Conservation (phyloP, 176 grass and related monocot species). For the Bromus sterilis region DNA sequence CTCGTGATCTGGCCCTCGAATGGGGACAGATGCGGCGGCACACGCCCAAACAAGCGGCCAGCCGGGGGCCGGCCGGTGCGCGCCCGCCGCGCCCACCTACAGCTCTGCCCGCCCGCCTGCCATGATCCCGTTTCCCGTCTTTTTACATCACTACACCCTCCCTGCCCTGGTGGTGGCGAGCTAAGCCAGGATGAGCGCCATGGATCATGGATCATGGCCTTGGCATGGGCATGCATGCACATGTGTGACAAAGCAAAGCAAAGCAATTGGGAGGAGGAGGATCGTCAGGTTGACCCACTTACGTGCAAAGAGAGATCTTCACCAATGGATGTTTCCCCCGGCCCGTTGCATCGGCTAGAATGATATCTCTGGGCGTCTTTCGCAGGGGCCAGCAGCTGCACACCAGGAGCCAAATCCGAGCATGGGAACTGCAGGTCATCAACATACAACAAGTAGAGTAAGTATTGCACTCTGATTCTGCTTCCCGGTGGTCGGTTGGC, state of each 20-base stretch:
- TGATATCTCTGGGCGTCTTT: conserved; percentile 10
- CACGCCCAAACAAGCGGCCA: conserved; percentile 49
- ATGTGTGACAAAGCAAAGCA: neutral
- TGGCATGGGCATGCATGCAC: neutral
- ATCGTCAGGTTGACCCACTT: conserved; percentile 24
- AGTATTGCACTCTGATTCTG: neutral
- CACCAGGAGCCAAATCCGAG: neutral
- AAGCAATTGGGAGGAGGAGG: neutral
- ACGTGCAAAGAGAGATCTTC: neutral
- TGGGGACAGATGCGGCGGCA: conserved; percentile 25
- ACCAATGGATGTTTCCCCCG: conserved; percentile 19
- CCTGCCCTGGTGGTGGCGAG: too few species aligned
- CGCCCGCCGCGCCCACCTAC: conserved; percentile 31
- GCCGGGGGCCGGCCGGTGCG: conserved; percentile 17
- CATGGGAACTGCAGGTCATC: conserved; percentile 21
- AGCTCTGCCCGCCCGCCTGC: neutral
- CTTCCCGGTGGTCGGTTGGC: neutral
- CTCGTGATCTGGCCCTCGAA: conserved; percentile 52
- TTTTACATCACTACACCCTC: too few species aligned
- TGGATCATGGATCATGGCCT: neutral
- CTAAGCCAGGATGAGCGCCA: neutral
- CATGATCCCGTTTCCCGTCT: neutral
- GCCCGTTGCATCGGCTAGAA: neutral
- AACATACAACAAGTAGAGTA: neutral
- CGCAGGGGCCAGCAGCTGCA: too few species aligned